phyloP scores from a whole-genome alignment of 1,139 yeast genomes.

The Scheffersomyces lignicola region DNA sequence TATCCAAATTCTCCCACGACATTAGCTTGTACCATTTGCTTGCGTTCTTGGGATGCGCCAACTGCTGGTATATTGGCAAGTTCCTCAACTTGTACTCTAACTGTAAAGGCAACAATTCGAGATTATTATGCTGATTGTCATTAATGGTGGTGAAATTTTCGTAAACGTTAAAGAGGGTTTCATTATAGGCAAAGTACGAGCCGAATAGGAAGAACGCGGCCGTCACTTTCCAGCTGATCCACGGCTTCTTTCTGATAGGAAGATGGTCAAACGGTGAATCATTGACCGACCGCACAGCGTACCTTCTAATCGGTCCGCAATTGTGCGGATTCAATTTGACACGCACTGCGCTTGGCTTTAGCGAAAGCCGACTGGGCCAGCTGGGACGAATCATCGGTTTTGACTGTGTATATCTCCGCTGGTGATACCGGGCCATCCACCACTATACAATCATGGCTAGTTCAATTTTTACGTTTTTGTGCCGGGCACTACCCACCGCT shows the following conservation, averaged over 20 bases:
- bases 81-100: constrained; percentile 50
- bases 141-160: constrained; percentile 29
- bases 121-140: constrained; percentile 17
- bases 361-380: too few species aligned
- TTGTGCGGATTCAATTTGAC: too few species aligned
- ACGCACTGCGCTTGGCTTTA: too few species aligned
- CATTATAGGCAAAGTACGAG: constrained; percentile 34
- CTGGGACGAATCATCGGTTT: too few species aligned
- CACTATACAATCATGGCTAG: too few species aligned
- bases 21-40: constrained; percentile 46
- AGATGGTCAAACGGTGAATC: constrained; percentile 41
- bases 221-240: constrained; percentile 35
- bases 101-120: constrained; percentile 21
- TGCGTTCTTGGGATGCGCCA: constrained; percentile 38
- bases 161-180: constrained; percentile 33
- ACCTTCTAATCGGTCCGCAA: constrained; percentile 14
- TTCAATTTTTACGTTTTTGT: too few species aligned
- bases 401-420: too few species aligned
- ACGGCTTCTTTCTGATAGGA: constrained; percentile 25
- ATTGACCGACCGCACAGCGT: constrained; percentile 29
- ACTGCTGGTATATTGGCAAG: constrained; percentile 52
- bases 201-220: constrained; percentile 30
- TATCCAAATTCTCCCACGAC: constrained; percentile 62
- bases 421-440: too few species aligned
- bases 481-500: too few species aligned